A percentile compares a stretch with the other conserved stretches of the same genome.
These are phyloP conservation scores for Alternaria infectoria DNA, from an alignment of 2,329 filamentous ascomycete genomes.

Conservation along the genomic window DNA sequence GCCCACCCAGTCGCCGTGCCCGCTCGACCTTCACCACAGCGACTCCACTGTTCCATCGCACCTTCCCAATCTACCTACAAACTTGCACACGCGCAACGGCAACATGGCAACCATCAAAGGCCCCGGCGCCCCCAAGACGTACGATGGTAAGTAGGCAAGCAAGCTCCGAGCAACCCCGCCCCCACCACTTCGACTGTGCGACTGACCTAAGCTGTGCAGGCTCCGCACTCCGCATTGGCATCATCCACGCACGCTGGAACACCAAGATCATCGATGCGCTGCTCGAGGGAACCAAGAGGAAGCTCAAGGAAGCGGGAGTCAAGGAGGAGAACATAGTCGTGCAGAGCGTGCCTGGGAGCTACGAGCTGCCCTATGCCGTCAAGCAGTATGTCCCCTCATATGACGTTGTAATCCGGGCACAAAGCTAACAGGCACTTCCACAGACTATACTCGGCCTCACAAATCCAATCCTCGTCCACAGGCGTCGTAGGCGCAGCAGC, in stretches of 20 bases:
- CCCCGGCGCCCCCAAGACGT: conserved; percentile 63
- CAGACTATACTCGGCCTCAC: conserved; percentile 83
- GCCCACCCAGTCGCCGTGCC: conserved; percentile 11
- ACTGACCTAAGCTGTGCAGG: conserved; percentile 41
- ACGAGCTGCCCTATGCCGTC: conserved; percentile 90
- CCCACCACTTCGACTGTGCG: neutral
- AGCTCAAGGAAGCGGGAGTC: conserved; percentile 79
- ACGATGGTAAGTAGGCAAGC: conserved; percentile 58
- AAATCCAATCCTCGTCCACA: conserved; percentile 70
- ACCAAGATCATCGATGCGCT: conserved; percentile 83
- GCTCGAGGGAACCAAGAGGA: conserved; percentile 78
- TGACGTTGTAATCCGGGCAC: conserved; percentile 1
- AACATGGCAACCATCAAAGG: conserved; percentile 66
- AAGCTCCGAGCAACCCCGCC: conserved; percentile 3
- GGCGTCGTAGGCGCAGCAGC: conserved; percentile 70
- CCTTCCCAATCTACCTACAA: neutral
- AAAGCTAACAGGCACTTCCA: neutral
- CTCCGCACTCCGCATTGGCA: conserved; percentile 80
- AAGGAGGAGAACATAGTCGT: conserved; percentile 85
- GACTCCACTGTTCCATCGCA: neutral
- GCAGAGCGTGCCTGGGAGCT: conserved; percentile 90
- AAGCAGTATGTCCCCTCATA: conserved; percentile 69
- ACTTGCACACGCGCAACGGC: neutral
- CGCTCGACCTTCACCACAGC: neutral
- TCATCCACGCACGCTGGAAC: conserved; percentile 98